A percentile compares a stretch with the other conserved stretches of the same genome.
phyloP scores from a whole-genome alignment of 2,329 filamentous ascomycete genomes.

The Aspergillus pseudoviridinutans region DNA sequence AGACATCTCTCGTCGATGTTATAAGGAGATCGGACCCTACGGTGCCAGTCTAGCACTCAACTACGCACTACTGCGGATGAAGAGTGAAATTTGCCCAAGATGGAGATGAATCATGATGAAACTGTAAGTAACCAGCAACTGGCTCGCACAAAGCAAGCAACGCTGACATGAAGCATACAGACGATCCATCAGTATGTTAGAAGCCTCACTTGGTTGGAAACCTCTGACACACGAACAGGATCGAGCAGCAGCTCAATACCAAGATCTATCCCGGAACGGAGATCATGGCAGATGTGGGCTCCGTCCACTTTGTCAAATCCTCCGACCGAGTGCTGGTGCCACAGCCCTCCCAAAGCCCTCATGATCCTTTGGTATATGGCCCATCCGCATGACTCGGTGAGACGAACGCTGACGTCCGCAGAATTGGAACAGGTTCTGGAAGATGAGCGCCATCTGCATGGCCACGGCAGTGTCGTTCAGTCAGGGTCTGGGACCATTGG shows the following conservation, averaged over 20 bases:
- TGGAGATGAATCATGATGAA: constrained; percentile 50
- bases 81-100: constrained; percentile 19
- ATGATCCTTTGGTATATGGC: constrained; percentile 42
- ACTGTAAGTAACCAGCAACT: constrained; percentile 21
- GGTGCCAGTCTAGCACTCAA: neutral
- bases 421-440: constrained; percentile 50
- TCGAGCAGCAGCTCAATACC: constrained; percentile 51
- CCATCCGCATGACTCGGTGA: neutral
- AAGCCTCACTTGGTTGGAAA: neutral
- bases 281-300: constrained; percentile 58
- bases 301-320: constrained; percentile 61
- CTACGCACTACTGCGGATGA: neutral
- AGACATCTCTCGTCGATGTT: neutral
- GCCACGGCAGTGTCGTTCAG: constrained; percentile 48
- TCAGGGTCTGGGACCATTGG: constrained; percentile 53
- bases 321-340: constrained; percentile 48
- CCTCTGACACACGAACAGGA: constrained; percentile 40
- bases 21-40: neutral
- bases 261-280: constrained; percentile 57
- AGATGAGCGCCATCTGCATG: constrained; percentile 46
- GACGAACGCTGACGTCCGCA: constrained; percentile 6
- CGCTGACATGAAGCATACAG: constrained; percentile 9
- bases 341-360: constrained; percentile 45
- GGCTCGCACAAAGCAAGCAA: neutral
- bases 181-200: constrained; percentile 21